Evolutionary conservation across 805 yeast genomes (phyloP).

Genomic region (Starmerella vitae): DNA sequence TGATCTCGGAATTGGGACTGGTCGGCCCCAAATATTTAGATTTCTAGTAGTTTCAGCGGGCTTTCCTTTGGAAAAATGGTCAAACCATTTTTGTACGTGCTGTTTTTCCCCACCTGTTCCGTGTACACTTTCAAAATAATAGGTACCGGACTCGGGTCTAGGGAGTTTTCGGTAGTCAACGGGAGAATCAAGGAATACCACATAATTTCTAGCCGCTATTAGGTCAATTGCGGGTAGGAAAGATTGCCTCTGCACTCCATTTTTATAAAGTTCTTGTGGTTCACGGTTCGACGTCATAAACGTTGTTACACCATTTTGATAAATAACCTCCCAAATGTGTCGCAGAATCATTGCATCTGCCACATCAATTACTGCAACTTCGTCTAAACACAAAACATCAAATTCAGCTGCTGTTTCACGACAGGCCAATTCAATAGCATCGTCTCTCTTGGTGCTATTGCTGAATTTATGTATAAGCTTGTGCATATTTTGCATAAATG

Average conservation of each 20-base stretch:
- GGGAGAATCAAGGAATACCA: conserved; percentile 72
- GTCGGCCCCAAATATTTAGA: conserved; percentile 73
- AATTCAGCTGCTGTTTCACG: conserved; percentile 65
- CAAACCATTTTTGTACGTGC: conserved; percentile 69
- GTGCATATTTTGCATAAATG: conserved; percentile 90
- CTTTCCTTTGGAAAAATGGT: conserved; percentile 51
- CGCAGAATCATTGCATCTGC: conserved; percentile 96
- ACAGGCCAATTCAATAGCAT: conserved; percentile 63
- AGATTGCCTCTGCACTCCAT: conserved; percentile 85
- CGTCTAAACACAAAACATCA: conserved; percentile 84
- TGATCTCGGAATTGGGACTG: conserved; percentile 58
- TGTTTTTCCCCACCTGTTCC: conserved; percentile 38
- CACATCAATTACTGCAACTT: conserved; percentile 94
- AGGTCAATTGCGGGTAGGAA: conserved; percentile 85
- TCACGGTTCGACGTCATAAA: conserved; percentile 93
- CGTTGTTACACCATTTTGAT: conserved; percentile 65
- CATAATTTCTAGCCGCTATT: conserved; percentile 59
- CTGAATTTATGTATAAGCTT: conserved; percentile 70
- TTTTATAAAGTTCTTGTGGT: conserved; percentile 83
- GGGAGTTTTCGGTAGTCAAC: conserved; percentile 88
- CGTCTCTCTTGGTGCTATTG: conserved; percentile 56
- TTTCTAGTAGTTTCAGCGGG: conserved; percentile 28
- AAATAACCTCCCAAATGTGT: conserved; percentile 48
- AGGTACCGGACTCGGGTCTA: conserved; percentile 47
- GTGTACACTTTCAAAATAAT: conserved; percentile 40